These are phyloP conservation scores for Fraxinus floribunda DNA, from an alignment of 305 asterid genomes.

Conservation along the genomic window DNA sequence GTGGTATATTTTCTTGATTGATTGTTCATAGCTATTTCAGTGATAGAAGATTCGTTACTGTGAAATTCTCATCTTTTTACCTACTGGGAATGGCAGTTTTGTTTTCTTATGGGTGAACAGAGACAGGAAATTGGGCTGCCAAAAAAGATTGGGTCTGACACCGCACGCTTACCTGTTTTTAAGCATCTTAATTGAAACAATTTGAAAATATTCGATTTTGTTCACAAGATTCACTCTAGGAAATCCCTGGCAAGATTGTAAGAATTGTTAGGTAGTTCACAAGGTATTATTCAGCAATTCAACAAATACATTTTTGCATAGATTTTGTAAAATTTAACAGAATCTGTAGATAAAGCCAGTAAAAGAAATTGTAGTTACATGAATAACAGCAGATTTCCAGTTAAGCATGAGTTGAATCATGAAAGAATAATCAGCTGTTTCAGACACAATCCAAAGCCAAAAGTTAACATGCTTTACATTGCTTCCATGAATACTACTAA, in stretches of 20 bases:
- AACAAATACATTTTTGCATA: background rate
- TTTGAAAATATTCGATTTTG: background rate
- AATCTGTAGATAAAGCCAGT: background rate
- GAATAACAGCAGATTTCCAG: background rate
- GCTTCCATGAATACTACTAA: background rate
- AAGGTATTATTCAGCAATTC: background rate
- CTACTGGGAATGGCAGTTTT: background rate
- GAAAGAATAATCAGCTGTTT: background rate
- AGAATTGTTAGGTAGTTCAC: background rate
- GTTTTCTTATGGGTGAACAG: background rate
- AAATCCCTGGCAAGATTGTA: background rate
- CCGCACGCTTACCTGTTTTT: background rate
- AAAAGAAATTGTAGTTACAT: background rate
- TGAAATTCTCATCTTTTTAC: background rate
- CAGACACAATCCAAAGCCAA: constrained; percentile 1
- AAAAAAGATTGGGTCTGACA: background rate
- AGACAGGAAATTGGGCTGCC: background rate
- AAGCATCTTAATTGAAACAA: background rate
- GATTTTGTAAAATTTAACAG: background rate
- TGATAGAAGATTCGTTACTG: background rate
- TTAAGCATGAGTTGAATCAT: background rate
- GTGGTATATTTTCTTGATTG: background rate
- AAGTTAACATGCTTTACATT: background rate
- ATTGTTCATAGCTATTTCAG: background rate
- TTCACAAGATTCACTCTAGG: background rate